phyloP scores from a whole-genome alignment of 2,329 filamentous ascomycete genomes.

The Aureobasidium sp. region DNA sequence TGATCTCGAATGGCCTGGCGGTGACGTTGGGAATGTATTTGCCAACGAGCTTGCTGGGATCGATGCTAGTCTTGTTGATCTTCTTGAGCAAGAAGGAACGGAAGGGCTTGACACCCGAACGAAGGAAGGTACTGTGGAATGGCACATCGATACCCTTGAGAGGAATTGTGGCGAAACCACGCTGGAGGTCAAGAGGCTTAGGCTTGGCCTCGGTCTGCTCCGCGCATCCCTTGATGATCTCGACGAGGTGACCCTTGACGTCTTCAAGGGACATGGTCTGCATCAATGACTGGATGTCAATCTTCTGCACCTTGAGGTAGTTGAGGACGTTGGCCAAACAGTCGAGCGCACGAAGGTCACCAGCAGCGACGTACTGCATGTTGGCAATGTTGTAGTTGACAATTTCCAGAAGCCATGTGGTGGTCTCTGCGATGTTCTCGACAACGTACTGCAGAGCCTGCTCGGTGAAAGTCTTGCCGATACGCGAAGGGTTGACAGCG shows the following conservation, averaged over 20 bases:
- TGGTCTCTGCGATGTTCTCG: slow-evolving; percentile 87
- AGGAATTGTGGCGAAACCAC: slow-evolving; percentile 93
- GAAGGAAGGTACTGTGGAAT: slow-evolving; percentile 97
- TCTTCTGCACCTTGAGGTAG: slow-evolving; percentile 92
- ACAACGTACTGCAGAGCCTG: slow-evolving; percentile 94
- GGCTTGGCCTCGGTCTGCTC: slow-evolving; percentile 85
- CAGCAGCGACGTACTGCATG: slow-evolving; percentile 61
- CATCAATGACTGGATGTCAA: slow-evolving; percentile 91
- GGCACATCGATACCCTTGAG: slow-evolving; percentile 96
- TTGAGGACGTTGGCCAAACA: slow-evolving; percentile 73
- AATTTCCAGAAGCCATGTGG: slow-evolving; percentile 93
- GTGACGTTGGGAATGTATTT: slow-evolving; percentile 99
- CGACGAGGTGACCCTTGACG: slow-evolving; percentile 77
- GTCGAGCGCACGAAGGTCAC: slow-evolving; percentile 57
- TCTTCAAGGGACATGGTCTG: slow-evolving; percentile 78
- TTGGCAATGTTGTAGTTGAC: slow-evolving; percentile 84
- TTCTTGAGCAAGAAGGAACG: slow-evolving; percentile 97
- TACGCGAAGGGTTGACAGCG: slow-evolving; percentile 95
- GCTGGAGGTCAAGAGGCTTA: slow-evolving; percentile 76
- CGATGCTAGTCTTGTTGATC: slow-evolving; percentile 98
- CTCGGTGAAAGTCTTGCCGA: slow-evolving; percentile 98
- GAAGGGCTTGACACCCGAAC: slow-evolving; percentile 98
- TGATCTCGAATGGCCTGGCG: slow-evolving; percentile 86
- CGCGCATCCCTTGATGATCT: slow-evolving; percentile 85
- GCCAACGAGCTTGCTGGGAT: slow-evolving; percentile 89